phyloP scores from a whole-genome alignment of 768 basidiomycete species.

The Hericium alpestre region DNA sequence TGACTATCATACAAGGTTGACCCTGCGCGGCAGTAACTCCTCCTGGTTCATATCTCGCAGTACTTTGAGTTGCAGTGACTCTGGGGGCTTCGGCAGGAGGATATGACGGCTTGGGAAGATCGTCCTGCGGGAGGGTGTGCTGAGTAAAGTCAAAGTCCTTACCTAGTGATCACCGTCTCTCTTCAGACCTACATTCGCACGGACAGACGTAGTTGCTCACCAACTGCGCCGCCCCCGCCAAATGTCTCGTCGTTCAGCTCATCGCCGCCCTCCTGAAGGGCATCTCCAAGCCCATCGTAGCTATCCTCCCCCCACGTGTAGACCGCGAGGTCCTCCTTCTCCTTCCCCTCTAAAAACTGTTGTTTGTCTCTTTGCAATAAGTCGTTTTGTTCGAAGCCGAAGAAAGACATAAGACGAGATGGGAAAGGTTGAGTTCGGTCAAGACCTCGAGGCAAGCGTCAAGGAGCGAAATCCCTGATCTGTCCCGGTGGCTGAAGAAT shows the following conservation, averaged over 20 bases:
- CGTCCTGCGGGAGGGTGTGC: slow-evolving; percentile 25
- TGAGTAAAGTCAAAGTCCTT: slow-evolving; percentile 86
- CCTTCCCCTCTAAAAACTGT: slow-evolving; percentile 35
- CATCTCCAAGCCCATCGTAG: slow-evolving; percentile 83
- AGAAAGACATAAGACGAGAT: slow-evolving; percentile 56
- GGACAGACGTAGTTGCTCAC: slow-evolving; percentile 34
- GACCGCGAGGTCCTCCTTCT: slow-evolving; percentile 77
- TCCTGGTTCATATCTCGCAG: slow-evolving; percentile 1
- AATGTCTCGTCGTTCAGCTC: slow-evolving; percentile 97
- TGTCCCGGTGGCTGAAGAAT: neutral
- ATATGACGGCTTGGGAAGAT: slow-evolving; percentile 6
- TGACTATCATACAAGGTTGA: slow-evolving; percentile 20
- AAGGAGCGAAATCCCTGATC: neutral
- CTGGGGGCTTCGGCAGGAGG: neutral
- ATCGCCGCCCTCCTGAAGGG: slow-evolving; percentile 81
- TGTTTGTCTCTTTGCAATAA: slow-evolving; percentile 52
- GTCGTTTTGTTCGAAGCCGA: slow-evolving; percentile 55
- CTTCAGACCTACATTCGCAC: neutral
- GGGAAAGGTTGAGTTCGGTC: neutral
- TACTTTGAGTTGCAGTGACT: too few species aligned
- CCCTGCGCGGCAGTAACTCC: slow-evolving; percentile 5
- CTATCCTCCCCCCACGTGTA: slow-evolving; percentile 89
- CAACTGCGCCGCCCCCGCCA: slow-evolving; percentile 57
- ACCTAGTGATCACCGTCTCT: slow-evolving; percentile 32
- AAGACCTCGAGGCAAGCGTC: neutral